Evolutionary conservation across 2,329 filamentous ascomycete species (phyloP).

Genomic region (Neopestalotiopsis sp.): DNA sequence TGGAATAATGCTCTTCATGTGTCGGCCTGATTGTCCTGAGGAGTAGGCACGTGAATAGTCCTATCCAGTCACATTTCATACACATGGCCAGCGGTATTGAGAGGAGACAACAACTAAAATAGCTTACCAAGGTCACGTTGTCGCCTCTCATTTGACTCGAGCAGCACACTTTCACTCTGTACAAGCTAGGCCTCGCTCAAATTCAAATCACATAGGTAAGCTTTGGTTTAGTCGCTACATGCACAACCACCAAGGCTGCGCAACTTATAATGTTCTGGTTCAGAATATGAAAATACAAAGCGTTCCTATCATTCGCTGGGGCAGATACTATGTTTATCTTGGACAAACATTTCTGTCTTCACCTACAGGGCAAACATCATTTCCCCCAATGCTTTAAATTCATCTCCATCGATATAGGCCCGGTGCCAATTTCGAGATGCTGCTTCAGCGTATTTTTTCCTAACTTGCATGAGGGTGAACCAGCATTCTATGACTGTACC

Average conservation of each 20-base stretch:
- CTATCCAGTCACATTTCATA: not conserved
- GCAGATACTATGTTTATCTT: too few relatives aligned
- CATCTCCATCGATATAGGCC: too few relatives aligned
- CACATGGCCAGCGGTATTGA: not conserved
- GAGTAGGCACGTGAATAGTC: not conserved
- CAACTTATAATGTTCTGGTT: too few relatives aligned
- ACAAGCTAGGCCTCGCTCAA: not conserved
- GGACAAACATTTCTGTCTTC: too few relatives aligned
- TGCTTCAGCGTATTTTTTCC: too few relatives aligned
- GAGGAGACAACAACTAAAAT: not conserved
- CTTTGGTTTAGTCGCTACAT: not conserved
- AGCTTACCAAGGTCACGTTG: not conserved
- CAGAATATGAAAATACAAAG: too few relatives aligned
- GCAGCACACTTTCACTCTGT: not conserved
- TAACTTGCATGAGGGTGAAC: not conserved
- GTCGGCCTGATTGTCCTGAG: not conserved
- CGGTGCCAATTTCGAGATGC: too few relatives aligned
- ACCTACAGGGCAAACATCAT: too few relatives aligned
- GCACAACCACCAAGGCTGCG: not conserved
- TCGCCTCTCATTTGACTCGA: not conserved
- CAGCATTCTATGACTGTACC: not conserved
- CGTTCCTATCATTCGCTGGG: too few relatives aligned
- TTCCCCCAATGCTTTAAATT: too few relatives aligned
- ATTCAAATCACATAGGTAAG: not conserved
- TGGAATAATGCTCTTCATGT: not conserved